phyloP scores from a whole-genome alignment of 2,329 filamentous ascomycete genomes.

The Cadophora sp. region DNA sequence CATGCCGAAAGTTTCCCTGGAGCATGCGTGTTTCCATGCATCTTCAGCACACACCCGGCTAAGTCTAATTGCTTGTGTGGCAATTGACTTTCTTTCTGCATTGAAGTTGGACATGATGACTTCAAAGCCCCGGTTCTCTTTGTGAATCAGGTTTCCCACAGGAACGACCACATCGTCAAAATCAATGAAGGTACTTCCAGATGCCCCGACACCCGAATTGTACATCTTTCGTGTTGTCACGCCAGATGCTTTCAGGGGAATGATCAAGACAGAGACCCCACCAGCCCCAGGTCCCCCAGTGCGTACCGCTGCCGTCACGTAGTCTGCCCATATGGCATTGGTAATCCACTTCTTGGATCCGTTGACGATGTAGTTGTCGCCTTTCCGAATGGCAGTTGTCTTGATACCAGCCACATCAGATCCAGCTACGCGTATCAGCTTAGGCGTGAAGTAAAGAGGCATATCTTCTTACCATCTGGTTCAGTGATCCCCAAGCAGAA shows the following conservation, averaged over 20 bases:
- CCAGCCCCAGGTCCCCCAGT: slow-evolving; percentile 60
- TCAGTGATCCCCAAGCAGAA: slow-evolving; percentile 73
- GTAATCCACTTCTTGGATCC: slow-evolving; percentile 75
- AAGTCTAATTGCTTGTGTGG: slow-evolving; percentile 62
- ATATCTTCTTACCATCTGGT: slow-evolving; percentile 56
- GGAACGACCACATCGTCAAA: slow-evolving; percentile 64
- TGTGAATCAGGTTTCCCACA: slow-evolving; percentile 58
- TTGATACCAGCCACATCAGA: slow-evolving; percentile 70
- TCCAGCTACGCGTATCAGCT: slow-evolving; percentile 50
- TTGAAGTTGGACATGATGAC: slow-evolving; percentile 68
- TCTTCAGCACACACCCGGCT: slow-evolving; percentile 62
- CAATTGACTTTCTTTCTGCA: slow-evolving; percentile 64
- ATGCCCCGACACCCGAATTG: slow-evolving; percentile 72
- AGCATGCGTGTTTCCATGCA: slow-evolving; percentile 58
- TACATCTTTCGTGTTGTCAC: slow-evolving; percentile 60
- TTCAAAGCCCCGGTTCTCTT: slow-evolving; percentile 61
- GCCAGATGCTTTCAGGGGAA: slow-evolving; percentile 58
- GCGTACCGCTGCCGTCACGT: slow-evolving; percentile 67
- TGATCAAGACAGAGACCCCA: slow-evolving; percentile 65
- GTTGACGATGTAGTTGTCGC: slow-evolving; percentile 65
- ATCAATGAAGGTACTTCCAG: slow-evolving; percentile 61
- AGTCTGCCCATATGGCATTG: slow-evolving; percentile 64
- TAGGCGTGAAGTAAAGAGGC: neutral
- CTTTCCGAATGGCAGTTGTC: slow-evolving; percentile 62
- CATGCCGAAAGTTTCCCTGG: slow-evolving; percentile 63